phyloP scores from a whole-genome alignment of 108 stramenopile species.

The Schizochytrium sp. region DNA sequence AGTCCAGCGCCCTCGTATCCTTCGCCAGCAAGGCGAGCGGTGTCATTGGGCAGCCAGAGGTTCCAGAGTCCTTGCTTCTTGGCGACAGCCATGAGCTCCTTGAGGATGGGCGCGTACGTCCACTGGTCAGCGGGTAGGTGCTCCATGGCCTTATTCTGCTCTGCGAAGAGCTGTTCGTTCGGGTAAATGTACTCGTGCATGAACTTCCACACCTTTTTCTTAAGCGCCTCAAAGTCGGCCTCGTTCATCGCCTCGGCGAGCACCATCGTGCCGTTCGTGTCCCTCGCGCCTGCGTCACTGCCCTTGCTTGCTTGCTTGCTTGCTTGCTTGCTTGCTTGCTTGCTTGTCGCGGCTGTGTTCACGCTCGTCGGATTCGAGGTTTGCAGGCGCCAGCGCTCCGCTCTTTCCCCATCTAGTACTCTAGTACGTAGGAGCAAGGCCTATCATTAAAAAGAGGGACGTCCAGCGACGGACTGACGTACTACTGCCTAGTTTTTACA shows the following conservation, averaged over 20 bases:
- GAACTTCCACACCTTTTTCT: not conserved
- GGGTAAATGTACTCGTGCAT: slow-evolving; percentile 17
- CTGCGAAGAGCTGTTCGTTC: not conserved
- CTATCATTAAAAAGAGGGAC: too few relatives aligned
- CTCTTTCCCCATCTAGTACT: too few relatives aligned
- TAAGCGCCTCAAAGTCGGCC: not conserved
- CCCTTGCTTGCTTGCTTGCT: not conserved
- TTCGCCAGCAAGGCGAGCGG: not conserved
- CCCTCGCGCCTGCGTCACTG: not conserved
- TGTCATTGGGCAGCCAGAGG: slow-evolving; percentile 60
- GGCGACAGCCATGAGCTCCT: slow-evolving; percentile 54
- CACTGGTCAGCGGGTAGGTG: not conserved
- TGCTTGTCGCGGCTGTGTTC: too few relatives aligned
- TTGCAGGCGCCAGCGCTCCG: too few relatives aligned
- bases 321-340: not conserved
- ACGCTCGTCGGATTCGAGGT: too few relatives aligned
- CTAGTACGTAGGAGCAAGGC: too few relatives aligned
- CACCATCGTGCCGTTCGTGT: not conserved
- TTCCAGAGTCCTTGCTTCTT: slow-evolving; percentile 74
- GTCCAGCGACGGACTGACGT: too few relatives aligned
- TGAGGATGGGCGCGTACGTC: slow-evolving; percentile 40
- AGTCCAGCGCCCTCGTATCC: slow-evolving; percentile 30
- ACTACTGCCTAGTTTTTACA: too few relatives aligned
- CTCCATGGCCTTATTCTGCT: not conserved
- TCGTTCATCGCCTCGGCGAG: not conserved